Percentiles rank a stretch among this genome's conserved stretches.
Evolutionary conservation across 2,329 filamentous ascomycete genomes (phyloP).

Genomic region (Pseudogymnoascus destructans): DNA sequence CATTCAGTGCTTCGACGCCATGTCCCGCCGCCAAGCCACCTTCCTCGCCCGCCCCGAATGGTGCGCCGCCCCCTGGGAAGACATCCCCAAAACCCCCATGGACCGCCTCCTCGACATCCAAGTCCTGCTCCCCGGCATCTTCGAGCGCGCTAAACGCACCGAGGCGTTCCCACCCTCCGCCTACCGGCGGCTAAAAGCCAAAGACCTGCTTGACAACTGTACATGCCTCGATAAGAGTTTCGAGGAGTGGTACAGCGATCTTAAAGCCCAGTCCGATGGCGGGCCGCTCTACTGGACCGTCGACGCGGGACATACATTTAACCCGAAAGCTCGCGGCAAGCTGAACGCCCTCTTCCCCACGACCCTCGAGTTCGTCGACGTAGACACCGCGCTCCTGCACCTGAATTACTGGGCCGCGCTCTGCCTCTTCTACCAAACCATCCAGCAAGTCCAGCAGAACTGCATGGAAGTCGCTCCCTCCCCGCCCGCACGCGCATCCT

Average conservation of each 20-base stretch:
- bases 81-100: conserved; percentile 37
- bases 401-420: conserved; percentile 42
- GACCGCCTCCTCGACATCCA: conserved; percentile 41
- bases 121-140: conserved; percentile 34
- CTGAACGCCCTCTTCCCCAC: conserved; percentile 10
- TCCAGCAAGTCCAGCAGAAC: conserved; percentile 32
- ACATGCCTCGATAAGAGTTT: conserved; percentile 36
- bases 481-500: not conserved
- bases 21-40: conserved; percentile 37
- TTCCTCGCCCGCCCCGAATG: conserved; percentile 41
- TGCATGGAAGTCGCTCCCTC: not conserved
- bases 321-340: conserved; percentile 31
- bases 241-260: conserved; percentile 33
- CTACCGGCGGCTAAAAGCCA: conserved; percentile 32
- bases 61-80: conserved; percentile 38
- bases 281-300: conserved; percentile 30
- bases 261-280: conserved; percentile 19
- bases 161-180: conserved; percentile 29
- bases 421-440: conserved; percentile 36
- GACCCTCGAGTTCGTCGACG: conserved; percentile 33
- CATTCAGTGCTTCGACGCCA: conserved; percentile 33
- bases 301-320: conserved; percentile 22
- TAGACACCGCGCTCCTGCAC: conserved; percentile 34
- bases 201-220: conserved; percentile 36
- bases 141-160: conserved; percentile 34